Conservation (phyloP, 495 filamentous ascomycete genomes). For the Penicillium mononematosum region DNA sequence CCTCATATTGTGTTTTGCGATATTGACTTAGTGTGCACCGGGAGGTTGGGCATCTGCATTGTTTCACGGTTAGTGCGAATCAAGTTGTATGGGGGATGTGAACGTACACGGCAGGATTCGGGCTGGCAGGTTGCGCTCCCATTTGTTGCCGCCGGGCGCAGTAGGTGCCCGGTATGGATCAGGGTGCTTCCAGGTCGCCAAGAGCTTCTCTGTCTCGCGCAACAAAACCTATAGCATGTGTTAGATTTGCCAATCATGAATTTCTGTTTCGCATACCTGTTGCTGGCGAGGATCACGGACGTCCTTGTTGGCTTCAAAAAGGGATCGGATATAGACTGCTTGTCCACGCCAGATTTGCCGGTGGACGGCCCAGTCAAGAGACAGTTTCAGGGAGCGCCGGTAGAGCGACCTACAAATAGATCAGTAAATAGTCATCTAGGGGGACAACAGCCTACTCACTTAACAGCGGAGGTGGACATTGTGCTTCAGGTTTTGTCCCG, state of each 20-base stretch:
- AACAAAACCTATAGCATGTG: constrained; percentile 64
- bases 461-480: constrained; percentile 40
- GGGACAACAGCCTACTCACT: constrained; percentile 29
- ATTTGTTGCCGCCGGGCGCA: constrained; percentile 95
- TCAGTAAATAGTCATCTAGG: constrained; percentile 14
- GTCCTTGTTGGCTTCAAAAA: constrained; percentile 92
- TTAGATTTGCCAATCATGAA: neutral
- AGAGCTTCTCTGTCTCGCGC: constrained; percentile 78
- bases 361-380: constrained; percentile 92
- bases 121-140: constrained; percentile 84
- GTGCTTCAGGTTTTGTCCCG: constrained; percentile 11
- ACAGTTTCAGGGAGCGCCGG: constrained; percentile 84
- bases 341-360: constrained; percentile 90
- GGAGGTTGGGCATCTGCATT: constrained; percentile 18
- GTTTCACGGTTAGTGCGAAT: neutral
- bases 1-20: neutral
- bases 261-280: constrained; percentile 55
- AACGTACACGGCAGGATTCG: constrained; percentile 77
- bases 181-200: constrained; percentile 96
- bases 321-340: constrained; percentile 88
- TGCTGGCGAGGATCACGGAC: constrained; percentile 84
- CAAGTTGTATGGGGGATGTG: neutral
- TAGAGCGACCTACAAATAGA: constrained; percentile 72
- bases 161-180: constrained; percentile 87
- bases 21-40: constrained; percentile 13